Conservation (phyloP, 1,284 basidiomycete species). For the Cerrena zonata region DNA sequence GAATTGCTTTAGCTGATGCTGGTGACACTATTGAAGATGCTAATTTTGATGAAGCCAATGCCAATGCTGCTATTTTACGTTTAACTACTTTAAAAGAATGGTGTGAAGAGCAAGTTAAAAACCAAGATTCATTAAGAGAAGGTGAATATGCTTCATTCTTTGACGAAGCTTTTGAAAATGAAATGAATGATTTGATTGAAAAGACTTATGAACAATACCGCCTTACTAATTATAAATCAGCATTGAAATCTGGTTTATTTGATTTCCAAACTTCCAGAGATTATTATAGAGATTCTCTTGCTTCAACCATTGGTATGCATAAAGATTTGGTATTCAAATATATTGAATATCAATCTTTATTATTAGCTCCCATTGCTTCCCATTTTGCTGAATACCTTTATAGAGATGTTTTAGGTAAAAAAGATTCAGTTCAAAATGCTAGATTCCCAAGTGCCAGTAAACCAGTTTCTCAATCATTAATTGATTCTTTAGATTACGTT, state of each 20-base stretch:
- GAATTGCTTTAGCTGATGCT: slow-evolving; percentile 90
- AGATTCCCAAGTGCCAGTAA: slow-evolving; percentile 66
- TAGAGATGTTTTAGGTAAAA: slow-evolving; percentile 68
- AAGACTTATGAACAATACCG: slow-evolving; percentile 77
- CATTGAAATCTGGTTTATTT: slow-evolving; percentile 93
- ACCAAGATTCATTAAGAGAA: slow-evolving; percentile 68
- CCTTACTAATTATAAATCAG: slow-evolving; percentile 92
- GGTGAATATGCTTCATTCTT: slow-evolving; percentile 62
- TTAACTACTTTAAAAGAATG: slow-evolving; percentile 88
- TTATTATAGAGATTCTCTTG: slow-evolving; percentile 94
- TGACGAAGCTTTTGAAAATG: slow-evolving; percentile 87
- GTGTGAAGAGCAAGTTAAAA: slow-evolving; percentile 84
- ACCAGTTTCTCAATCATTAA: slow-evolving; percentile 52
- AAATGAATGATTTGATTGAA: slow-evolving; percentile 82
- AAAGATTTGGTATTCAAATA: slow-evolving; percentile 71
- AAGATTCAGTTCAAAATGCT: slow-evolving; percentile 77
- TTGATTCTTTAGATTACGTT: slow-evolving; percentile 83
- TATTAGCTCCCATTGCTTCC: slow-evolving; percentile 86
- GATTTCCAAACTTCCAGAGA: slow-evolving; percentile 90
- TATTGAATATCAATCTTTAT: slow-evolving; percentile 76
- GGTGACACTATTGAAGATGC: slow-evolving; percentile 97
- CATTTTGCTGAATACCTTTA: slow-evolving; percentile 95
- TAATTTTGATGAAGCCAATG: slow-evolving; percentile 98
- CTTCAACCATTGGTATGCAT: slow-evolving; percentile 87
- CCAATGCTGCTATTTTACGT: slow-evolving; percentile 94